These are phyloP conservation scores for Guillardia theta DNA, from an alignment of 78 protist genomes.

Conservation along the genomic window DNA sequence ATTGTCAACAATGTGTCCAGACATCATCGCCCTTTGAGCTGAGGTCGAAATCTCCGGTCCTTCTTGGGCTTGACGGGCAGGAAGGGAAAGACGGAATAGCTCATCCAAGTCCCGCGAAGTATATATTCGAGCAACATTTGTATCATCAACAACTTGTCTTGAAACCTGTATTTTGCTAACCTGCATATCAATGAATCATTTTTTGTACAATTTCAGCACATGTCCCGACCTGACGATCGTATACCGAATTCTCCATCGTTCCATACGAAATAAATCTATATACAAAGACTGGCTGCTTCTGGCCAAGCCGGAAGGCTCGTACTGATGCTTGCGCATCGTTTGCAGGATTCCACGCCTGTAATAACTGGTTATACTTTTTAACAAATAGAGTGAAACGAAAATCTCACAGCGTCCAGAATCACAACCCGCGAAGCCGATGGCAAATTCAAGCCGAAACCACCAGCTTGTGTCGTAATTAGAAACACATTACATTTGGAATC, in stretches of 20 bases:
- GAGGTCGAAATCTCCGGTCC: too few species aligned
- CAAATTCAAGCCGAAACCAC: slow-evolving; percentile 18
- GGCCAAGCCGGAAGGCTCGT: slow-evolving; percentile 22
- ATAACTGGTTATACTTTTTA: too few species aligned
- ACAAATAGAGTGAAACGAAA: too few species aligned
- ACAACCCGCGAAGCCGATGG: neutral
- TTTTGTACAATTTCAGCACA: neutral
- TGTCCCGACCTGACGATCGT: slow-evolving; percentile 3
- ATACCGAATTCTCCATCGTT: neutral
- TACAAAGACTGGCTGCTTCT: neutral
- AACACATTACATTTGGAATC: neutral
- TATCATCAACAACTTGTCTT: neutral
- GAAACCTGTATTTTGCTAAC: neutral
- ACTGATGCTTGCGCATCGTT: neutral
- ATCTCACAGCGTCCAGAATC: neutral
- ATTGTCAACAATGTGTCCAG: too few species aligned
- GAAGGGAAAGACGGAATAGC: neutral
- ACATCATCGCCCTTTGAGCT: too few species aligned
- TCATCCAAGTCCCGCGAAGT: neutral
- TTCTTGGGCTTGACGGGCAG: too few species aligned
- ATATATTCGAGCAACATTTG: neutral
- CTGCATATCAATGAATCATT: neutral
- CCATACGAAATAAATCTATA: neutral
- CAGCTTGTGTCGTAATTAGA: neutral
- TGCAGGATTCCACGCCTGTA: slow-evolving; percentile 34